Evolutionary conservation across 2,329 filamentous ascomycete genomes (phyloP).

Genomic region (Nannizziopsis arthrosporioides): DNA sequence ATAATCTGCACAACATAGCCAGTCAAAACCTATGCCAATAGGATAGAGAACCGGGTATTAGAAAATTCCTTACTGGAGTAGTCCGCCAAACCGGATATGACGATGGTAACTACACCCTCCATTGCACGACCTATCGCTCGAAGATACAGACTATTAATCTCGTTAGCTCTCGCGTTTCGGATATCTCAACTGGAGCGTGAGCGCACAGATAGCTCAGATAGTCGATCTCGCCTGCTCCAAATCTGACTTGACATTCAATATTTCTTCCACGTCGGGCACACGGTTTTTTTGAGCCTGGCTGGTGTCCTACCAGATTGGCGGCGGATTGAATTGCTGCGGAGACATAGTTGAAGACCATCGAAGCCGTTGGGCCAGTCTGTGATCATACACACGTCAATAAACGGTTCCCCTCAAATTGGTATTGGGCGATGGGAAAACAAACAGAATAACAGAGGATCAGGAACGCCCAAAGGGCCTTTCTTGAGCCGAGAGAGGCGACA

Average conservation of each 20-base stretch:
- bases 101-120: constrained; percentile 5
- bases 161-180: neutral
- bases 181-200: neutral
- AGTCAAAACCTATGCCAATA: neutral
- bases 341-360: constrained; percentile 9
- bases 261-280: constrained; percentile 3
- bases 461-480: neutral
- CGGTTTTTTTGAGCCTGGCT: constrained; percentile 1
- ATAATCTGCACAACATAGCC: neutral
- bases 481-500: neutral
- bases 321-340: constrained; percentile 9
- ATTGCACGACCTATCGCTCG: constrained; percentile 5
- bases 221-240: constrained; percentile 6
- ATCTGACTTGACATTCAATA: constrained; percentile 2
- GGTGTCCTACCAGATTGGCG: constrained; percentile 5
- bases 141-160: neutral
- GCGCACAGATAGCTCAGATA: constrained; percentile 7
- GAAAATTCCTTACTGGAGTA: constrained; percentile 2
- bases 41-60: neutral
- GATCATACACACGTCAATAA: neutral
- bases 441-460: constrained; percentile 5
- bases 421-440: neutral
- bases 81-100: constrained; percentile 2
- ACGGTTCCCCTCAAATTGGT: neutral
- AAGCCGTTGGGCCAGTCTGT: constrained; percentile 3